phyloP scores from a whole-genome alignment of 257 asterid species.

The Orobanche coerulescens region DNA sequence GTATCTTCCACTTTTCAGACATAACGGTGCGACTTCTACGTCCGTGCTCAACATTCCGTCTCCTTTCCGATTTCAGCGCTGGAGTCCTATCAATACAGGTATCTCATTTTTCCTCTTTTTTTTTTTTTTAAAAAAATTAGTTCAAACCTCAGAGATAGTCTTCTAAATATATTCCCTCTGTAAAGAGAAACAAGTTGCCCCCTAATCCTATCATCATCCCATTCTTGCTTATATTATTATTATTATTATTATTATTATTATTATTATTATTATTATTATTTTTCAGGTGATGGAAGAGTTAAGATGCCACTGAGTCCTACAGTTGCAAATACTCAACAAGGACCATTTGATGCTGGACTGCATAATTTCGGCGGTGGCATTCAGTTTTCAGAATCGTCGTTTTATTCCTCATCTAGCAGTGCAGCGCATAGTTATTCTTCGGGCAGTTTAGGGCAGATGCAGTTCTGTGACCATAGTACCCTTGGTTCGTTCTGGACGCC shows the following conservation, averaged over 20 bases:
- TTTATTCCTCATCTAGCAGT: conserved; percentile 68
- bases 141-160: too few species aligned
- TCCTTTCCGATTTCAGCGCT: conserved; percentile 71
- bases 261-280: too few species aligned
- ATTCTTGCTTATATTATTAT: too few species aligned
- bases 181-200: too few species aligned
- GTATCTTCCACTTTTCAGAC: conserved; percentile 66
- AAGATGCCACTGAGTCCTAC: conserved; percentile 96
- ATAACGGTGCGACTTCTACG: conserved; percentile 42
- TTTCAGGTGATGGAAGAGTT: conserved; percentile 73
- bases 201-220: too few species aligned
- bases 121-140: neutral
- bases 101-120: conserved; percentile 4
- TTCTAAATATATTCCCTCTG: too few species aligned
- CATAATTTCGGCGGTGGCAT: conserved; percentile 41
- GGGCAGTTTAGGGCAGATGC: conserved; percentile 82
- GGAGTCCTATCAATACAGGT: conserved; percentile 93
- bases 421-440: conserved; percentile 82
- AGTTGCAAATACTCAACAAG: conserved; percentile 41
- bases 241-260: too few species aligned
- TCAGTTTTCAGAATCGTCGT: conserved; percentile 52
- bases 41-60: conserved; percentile 60
- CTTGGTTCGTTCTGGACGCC: conserved; percentile 60
- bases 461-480: conserved; percentile 49
- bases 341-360: conserved; percentile 45